Evolutionary conservation across 331 rosid species (phyloP), one percentile per base, ranked within the genome.

Genomic region (Rhamnella rubrinervis): DNA sequence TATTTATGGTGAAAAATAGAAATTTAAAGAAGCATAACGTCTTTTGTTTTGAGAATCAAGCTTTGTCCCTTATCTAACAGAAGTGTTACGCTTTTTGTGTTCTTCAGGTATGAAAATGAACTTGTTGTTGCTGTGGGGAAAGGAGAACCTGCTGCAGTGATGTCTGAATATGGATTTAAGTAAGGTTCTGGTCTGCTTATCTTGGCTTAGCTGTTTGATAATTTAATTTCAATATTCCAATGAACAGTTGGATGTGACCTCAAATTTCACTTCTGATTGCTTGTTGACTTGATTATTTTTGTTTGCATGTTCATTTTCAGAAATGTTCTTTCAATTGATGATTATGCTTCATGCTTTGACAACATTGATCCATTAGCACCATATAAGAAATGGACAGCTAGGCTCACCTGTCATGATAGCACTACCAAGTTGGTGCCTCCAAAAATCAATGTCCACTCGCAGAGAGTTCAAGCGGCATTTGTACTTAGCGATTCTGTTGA

Each of bases 121-220:
- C 84, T 88, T 60, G 26, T 87, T 76, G 86, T 93, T 72, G 98
- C 97, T 62, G 95, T 77, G 73, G 98, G 98, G 64, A 93, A 93
- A 81, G 97, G 98, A 56, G 92, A 93, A 49, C 98, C 98, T 84
- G 91, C 90, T 56, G 78, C 83, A 5, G 97, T 93, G 78, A 90
- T 93, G 97, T 63, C 88, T 49, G 95, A 88, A 77, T 90, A 93
- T 71, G 98, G 97, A 72, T 93, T 84, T 71, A 89, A 76, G 97
- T 88, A 79, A 82, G 81, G 58, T 59, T 71, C 64, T 71, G 50
- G 38, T 51, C 70, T 44, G 31, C 12, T 17, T 68, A 8, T 50
- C 11, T 44, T 81, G 51, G 38, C 37, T 55, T 66, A 53, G 55
- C 20, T 61, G 53, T 21, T 6, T 41, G 62, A 51, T 19, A 28